Evolutionary conservation across 2,329 filamentous ascomycete species (phyloP), one percentile per base, ranked within the genome.

Genomic region (Macrophomina pseudophaseolina): DNA sequence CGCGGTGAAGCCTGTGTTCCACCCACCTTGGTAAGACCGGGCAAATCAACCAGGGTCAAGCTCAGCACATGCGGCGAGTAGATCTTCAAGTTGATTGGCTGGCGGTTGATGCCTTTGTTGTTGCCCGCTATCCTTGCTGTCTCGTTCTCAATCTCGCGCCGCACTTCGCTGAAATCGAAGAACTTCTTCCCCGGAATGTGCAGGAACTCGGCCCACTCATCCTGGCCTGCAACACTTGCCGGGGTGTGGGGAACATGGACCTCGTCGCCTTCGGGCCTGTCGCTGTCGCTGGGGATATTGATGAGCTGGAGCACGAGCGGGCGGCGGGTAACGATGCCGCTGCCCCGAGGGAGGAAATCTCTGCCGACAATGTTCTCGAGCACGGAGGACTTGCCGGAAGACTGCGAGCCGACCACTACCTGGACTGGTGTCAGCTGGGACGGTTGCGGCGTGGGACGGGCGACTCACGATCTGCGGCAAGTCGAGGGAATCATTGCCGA

Each of bases 361-460:
- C 94, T 89, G 74, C 95, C 95, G 75, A 99, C 95, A 73, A 99
- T 97, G 81, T 99, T 99, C 83, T 99, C 95, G 70, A 99, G 90
- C 32, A 99, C 95, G 7, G 95, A 98, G 16, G 94, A 98, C 84
- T 99, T 99, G 76, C 95, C 95, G 66, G 95, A 96, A 11, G 95
- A 98, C 82, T 99, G 95, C 68, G 95, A 99, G 70, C 95, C 95
- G 74, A 99, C 95, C 68, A 99, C 95, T 71, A 99, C 94, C 94
- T 98, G 77, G 64, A 56, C 46, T 28, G 51, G 66, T 51, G 69
- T 74, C 66, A 75, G 72, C 60, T 69, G 58, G 35, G n/a, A 7
- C 12, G 48, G 40, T 12, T 12, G 14, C 44, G 23, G 33, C 35
- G n/a, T 30, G 52, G 65, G 67, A 66, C 63, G 70, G 83, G 89